Percentiles rank a stretch among this genome's conserved stretches.
phyloP scores from a whole-genome alignment of 2,329 filamentous ascomycete genomes.

The Cercospora sesami region DNA sequence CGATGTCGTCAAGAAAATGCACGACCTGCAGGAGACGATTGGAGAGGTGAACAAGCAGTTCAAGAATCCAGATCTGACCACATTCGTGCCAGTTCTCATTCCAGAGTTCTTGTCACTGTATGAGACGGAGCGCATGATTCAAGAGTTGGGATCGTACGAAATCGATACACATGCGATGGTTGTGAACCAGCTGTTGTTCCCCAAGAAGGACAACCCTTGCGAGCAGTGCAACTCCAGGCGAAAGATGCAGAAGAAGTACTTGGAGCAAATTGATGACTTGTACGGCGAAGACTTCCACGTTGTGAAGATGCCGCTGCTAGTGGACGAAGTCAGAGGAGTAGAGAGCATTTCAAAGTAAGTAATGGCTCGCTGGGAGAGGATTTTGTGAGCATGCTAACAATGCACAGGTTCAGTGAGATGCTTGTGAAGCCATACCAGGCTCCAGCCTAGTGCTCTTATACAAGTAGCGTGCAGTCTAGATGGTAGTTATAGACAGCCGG shows the following conservation, averaged over 20 bases:
- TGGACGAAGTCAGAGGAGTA: constrained; percentile 94
- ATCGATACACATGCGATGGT: constrained; percentile 98
- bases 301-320: constrained; percentile 93
- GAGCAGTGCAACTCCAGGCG: constrained; percentile 92
- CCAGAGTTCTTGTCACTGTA: constrained; percentile 95
- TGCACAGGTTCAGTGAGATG: constrained; percentile 71
- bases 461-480: not conserved
- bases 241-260: constrained; percentile 99
- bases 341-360: constrained; percentile 77
- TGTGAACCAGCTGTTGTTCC: constrained; percentile 96
- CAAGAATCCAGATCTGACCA: constrained; percentile 93
- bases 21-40: constrained; percentile 88
- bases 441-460: constrained; percentile 44
- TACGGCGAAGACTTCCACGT: constrained; percentile 98
- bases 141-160: constrained; percentile 87
- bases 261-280: constrained; percentile 96
- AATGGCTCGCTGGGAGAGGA: not conserved
- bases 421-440: constrained; percentile 73
- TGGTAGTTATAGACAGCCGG: not conserved
- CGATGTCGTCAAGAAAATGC: constrained; percentile 92
- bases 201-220: constrained; percentile 78
- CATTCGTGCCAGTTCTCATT: constrained; percentile 98
- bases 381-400: constrained; percentile 28
- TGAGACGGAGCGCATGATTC: constrained; percentile 99
- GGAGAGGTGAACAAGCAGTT: constrained; percentile 96